These are phyloP conservation scores for Rhodosporidiobolus odoratus DNA, from an alignment of 768 basidiomycete species.

Conservation along the genomic window DNA sequence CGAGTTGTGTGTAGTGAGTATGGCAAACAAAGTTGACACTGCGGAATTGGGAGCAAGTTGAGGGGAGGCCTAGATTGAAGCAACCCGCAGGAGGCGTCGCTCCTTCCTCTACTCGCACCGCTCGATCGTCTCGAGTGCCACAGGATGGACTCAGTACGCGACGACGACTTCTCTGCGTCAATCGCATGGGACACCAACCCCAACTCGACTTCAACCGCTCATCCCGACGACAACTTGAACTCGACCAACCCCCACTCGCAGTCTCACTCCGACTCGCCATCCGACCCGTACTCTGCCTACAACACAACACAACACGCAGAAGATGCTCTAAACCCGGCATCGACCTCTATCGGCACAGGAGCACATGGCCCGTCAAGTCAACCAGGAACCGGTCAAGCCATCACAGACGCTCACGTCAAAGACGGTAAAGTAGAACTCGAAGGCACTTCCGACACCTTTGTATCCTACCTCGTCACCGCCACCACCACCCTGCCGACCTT, in stretches of 20 bases:
- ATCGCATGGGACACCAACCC: conserved; percentile 24
- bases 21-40: too few species aligned
- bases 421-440: conserved; percentile 94
- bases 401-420: conserved; percentile 53
- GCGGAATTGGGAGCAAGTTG: too few species aligned
- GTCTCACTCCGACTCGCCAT: neutral
- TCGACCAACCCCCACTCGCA: neutral
- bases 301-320: neutral
- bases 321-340: neutral
- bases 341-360: neutral
- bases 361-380: neutral
- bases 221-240: neutral
- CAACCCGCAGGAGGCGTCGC: too few species aligned
- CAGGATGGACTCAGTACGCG: neutral
- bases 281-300: conserved; percentile 19
- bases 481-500: conserved; percentile 92
- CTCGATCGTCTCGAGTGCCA: too few species aligned
- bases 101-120: too few species aligned
- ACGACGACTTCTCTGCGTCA: conserved; percentile 10
- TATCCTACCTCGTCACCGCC: conserved; percentile 84
- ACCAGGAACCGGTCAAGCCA: neutral
- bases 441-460: conserved; percentile 94
- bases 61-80: too few species aligned
- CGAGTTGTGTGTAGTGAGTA: too few species aligned
- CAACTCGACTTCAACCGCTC: neutral